phyloP scores from a whole-genome alignment of 192 early-diverging fungal species.

The Lunasporangiospora selenospora region DNA sequence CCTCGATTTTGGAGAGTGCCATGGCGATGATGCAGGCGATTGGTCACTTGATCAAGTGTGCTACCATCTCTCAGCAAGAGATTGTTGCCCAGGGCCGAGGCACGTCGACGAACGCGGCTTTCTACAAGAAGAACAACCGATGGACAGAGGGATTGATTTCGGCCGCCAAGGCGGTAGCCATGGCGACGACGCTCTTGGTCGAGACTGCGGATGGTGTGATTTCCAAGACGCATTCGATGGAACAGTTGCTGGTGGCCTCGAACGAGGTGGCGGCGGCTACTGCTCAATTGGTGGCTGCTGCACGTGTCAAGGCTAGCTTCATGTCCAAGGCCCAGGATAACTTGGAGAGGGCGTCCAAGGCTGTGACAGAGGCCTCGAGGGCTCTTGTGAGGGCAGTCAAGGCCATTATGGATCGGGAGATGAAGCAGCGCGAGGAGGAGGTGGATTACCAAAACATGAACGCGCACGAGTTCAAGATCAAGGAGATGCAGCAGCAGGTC shows the following conservation, averaged over 20 bases:
- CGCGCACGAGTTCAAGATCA: conserved; percentile 92
- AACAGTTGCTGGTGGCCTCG: conserved; percentile 97
- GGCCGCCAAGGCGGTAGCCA: conserved; percentile 93
- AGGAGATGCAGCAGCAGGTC: conserved; percentile 99
- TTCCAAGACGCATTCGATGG: conserved; percentile 84
- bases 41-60: conserved; percentile 91
- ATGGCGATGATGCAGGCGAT: conserved; percentile 95
- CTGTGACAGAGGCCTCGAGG: conserved; percentile 90
- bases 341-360: conserved; percentile 93
- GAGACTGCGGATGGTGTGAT: conserved; percentile 97
- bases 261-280: conserved; percentile 97
- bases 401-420: conserved; percentile 77
- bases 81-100: conserved; percentile 94
- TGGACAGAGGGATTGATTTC: conserved; percentile 99
- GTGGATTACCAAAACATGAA: conserved; percentile 80
- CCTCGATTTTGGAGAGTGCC: conserved; percentile 85
- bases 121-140: conserved; percentile 99
- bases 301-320: conserved; percentile 91
- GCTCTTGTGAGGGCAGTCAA: conserved; percentile 93
- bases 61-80: conserved; percentile 96
- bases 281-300: conserved; percentile 95
- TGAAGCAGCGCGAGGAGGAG: conserved; percentile 62
- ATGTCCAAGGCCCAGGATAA: conserved; percentile 93
- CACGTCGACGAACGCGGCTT: conserved; percentile 77
- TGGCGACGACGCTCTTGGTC: conserved; percentile 92